Evolutionary conservation across 495 filamentous ascomycete species (phyloP).

Genomic region (Tricharina praecox): DNA sequence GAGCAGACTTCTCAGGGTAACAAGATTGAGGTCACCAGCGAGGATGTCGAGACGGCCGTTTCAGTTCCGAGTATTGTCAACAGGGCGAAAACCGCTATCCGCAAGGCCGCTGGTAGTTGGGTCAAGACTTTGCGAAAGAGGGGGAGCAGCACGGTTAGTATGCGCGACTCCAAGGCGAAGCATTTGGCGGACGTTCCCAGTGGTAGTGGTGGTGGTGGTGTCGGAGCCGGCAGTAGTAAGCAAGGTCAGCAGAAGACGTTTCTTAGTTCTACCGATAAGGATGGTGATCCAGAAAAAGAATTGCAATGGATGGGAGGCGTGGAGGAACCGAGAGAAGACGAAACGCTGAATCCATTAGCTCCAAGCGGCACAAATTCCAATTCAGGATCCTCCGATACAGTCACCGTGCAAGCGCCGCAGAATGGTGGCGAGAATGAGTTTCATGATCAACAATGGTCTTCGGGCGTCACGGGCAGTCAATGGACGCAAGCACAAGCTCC

Average conservation of each 20-base stretch:
- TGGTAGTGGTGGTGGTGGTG: not conserved
- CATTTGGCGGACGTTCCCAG: not conserved
- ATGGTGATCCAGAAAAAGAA: conserved; percentile 21
- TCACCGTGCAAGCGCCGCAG: too few species aligned
- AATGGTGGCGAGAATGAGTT: not conserved
- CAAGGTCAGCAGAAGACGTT: conserved; percentile 18
- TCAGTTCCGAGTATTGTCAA: conserved; percentile 75
- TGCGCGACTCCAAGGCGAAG: conserved; percentile 13
- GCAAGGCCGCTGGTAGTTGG: conserved; percentile 33
- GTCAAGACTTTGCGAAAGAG: conserved; percentile 17
- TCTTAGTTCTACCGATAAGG: conserved; percentile 10
- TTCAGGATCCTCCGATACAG: conserved; percentile 19
- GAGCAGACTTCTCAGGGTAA: conserved; percentile 61
- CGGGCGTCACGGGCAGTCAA: not conserved
- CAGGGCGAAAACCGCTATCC: conserved; percentile 49
- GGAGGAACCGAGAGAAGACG: conserved; percentile 16
- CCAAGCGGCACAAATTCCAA: conserved; percentile 15
- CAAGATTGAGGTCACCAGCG: conserved; percentile 80
- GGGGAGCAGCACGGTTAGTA: conserved; percentile 21
- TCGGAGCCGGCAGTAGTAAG: conserved; percentile 15
- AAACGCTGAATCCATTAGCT: conserved; percentile 14
- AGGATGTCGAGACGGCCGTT: conserved; percentile 79
- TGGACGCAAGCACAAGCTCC: not conserved
- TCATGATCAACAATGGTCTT: conserved; percentile 1
- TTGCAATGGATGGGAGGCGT: conserved; percentile 23